These are phyloP conservation scores for Cephalotrichum gorgonifer DNA, from an alignment of 2,329 filamentous ascomycete species.

Conservation along the genomic window DNA sequence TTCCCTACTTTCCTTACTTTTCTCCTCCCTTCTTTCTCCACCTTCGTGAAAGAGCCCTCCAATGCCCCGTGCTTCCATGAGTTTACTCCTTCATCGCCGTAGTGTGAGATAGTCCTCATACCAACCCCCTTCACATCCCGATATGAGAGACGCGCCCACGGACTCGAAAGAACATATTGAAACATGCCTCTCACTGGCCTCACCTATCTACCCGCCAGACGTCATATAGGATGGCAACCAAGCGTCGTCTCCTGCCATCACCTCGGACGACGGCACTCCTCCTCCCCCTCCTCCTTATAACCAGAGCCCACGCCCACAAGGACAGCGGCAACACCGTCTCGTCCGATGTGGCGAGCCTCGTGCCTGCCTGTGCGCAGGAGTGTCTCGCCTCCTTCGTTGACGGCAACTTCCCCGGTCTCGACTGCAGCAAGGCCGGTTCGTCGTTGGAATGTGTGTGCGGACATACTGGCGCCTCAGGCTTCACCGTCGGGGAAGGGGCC, in stretches of 20 bases:
- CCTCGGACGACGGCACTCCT: not conserved
- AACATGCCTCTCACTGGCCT: not conserved
- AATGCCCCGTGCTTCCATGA: not conserved
- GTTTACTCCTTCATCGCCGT: not conserved
- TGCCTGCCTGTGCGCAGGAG: slow-evolving; percentile 48
- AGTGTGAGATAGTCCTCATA: not conserved
- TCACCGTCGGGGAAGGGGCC: slow-evolving; percentile 62
- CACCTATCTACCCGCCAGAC: not conserved
- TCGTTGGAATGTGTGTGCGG: slow-evolving; percentile 56
- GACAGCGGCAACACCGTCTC: not conserved
- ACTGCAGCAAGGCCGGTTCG: slow-evolving; percentile 34
- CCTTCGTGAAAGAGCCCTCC: not conserved
- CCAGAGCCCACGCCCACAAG: not conserved
- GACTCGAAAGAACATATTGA: not conserved
- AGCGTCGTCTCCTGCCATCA: not conserved
- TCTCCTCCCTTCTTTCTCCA: not conserved
- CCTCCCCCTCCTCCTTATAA: not conserved
- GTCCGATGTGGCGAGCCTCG: slow-evolving; percentile 29
- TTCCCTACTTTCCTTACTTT: not conserved
- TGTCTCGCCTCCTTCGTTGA: slow-evolving; percentile 55
- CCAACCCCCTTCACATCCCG: not conserved
- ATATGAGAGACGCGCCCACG: not conserved
- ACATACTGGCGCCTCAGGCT: slow-evolving; percentile 45
- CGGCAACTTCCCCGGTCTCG: slow-evolving; percentile 41
- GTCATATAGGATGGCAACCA: not conserved